These are phyloP conservation scores for Zelopaecilomyces penicillatus DNA, from an alignment of 2,329 filamentous ascomycete species.

Conservation along the genomic window DNA sequence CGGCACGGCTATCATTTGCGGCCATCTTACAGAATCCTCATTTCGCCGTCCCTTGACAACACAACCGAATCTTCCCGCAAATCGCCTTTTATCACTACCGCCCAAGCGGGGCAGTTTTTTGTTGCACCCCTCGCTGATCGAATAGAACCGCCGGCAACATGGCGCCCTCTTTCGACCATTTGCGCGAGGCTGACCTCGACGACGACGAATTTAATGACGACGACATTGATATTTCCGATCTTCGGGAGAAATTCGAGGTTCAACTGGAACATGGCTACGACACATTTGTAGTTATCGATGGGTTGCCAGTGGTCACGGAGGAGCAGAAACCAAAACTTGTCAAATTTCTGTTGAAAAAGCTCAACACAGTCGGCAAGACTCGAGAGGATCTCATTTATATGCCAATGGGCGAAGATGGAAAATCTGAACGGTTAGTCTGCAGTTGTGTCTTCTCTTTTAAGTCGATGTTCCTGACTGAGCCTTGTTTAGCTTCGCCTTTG, in stretches of 20 bases:
- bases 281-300: conserved; percentile 92
- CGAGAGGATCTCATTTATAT: conserved; percentile 85
- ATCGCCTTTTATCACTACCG: conserved; percentile 9
- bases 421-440: conserved; percentile 67
- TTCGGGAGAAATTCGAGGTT: conserved; percentile 90
- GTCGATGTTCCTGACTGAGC: conserved; percentile 8
- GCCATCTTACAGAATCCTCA: too few species aligned
- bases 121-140: conserved; percentile 20
- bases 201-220: conserved; percentile 82
- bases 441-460: not conserved
- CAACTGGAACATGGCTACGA: conserved; percentile 94
- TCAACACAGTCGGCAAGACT: conserved; percentile 76
- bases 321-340: conserved; percentile 89
- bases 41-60: not conserved
- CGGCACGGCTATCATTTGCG: too few species aligned
- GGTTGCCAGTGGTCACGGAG: conserved; percentile 79
- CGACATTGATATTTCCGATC: conserved; percentile 90
- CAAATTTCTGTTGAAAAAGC: conserved; percentile 92
- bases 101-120: conserved; percentile 29
- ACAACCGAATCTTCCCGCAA: not conserved
- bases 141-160: conserved; percentile 49
- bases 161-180: conserved; percentile 81
- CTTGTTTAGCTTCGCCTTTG: conserved; percentile 73
- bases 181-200: conserved; percentile 83
- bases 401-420: conserved; percentile 81